Evolutionary conservation across 2,329 filamentous ascomycete genomes (phyloP).

Genomic region (Onygenales sp.): DNA sequence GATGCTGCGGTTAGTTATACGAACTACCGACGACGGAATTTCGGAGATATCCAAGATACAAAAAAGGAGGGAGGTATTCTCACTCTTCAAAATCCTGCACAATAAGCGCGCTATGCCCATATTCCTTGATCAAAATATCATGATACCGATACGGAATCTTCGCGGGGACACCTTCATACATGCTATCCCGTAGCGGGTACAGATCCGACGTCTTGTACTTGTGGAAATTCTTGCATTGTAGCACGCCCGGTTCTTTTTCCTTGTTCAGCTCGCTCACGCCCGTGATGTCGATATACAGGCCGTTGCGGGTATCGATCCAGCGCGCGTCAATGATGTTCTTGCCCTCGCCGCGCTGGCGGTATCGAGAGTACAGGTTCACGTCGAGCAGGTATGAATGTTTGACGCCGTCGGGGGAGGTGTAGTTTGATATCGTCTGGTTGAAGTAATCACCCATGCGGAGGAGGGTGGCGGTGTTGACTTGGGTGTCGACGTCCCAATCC

Average conservation of each 20-base stretch:
- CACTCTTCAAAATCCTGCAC: conserved; percentile 28
- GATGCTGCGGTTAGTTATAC: conserved; percentile 9
- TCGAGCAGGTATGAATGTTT: conserved; percentile 59
- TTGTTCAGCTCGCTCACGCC: conserved; percentile 60
- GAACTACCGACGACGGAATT: not conserved
- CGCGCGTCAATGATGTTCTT: conserved; percentile 74
- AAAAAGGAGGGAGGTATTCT: conserved; percentile 9
- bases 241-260: conserved; percentile 50
- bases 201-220: conserved; percentile 60
- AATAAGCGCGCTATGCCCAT: conserved; percentile 26
- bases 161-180: conserved; percentile 64
- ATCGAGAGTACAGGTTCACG: conserved; percentile 60
- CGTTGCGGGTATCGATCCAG: conserved; percentile 69
- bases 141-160: conserved; percentile 50
- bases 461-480: conserved; percentile 61
- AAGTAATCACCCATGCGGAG: conserved; percentile 53
- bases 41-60: not conserved
- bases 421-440: conserved; percentile 56
- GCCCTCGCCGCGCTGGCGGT: conserved; percentile 55
- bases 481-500: conserved; percentile 79
- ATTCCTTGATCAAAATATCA: conserved; percentile 30
- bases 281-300: conserved; percentile 77
- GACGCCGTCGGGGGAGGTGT: conserved; percentile 29
- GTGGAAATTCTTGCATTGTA: conserved; percentile 75
- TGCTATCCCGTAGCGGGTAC: conserved; percentile 63